These are phyloP conservation scores for Trichaptum fuscoviolaceum DNA, from an alignment of 768 basidiomycete genomes.

Conservation along the genomic window DNA sequence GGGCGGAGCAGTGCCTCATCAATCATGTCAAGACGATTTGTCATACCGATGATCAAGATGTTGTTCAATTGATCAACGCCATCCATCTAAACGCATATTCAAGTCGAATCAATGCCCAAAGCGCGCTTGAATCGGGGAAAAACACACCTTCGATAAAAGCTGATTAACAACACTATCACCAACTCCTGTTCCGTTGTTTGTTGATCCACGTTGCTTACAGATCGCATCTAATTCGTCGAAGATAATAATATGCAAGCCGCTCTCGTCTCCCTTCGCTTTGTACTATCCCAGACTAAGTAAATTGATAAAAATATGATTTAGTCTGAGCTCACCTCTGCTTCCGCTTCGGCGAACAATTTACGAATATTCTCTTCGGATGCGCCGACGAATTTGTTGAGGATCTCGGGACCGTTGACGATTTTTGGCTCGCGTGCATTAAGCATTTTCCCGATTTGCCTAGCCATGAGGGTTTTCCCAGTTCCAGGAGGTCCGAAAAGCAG, in stretches of 20 bases:
- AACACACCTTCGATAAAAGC: constrained; percentile 82
- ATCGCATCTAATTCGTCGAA: constrained; percentile 99
- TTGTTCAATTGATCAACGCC: constrained; percentile 99
- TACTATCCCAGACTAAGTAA: constrained; percentile 46
- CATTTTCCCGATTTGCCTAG: constrained; percentile 99
- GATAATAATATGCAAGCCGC: constrained; percentile 97
- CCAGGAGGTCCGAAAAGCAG: constrained; percentile 95
- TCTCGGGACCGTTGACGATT: constrained; percentile 96
- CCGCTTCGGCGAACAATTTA: constrained; percentile 96
- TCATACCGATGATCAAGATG: constrained; percentile 99
- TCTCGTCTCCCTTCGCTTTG: constrained; percentile 96
- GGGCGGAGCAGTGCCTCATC: constrained; percentile 97
- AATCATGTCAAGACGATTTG: constrained; percentile 97
- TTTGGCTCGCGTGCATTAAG: constrained; percentile 97
- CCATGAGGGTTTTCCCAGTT: constrained; percentile 97
- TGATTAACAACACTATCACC: constrained; percentile 99
- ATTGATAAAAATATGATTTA: not conserved
- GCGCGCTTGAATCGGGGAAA: not conserved
- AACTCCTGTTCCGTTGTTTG: constrained; percentile 87
- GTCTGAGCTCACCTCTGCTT: constrained; percentile 69
- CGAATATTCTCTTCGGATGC: constrained; percentile 97
- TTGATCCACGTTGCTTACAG: constrained; percentile 97
- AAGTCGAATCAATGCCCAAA: not conserved
- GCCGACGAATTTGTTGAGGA: constrained; percentile 96
- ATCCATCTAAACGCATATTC: constrained; percentile 67